Evolutionary conservation across 73 alveolate species (phyloP).

Genomic region (Paramecium octaurelia): DNA sequence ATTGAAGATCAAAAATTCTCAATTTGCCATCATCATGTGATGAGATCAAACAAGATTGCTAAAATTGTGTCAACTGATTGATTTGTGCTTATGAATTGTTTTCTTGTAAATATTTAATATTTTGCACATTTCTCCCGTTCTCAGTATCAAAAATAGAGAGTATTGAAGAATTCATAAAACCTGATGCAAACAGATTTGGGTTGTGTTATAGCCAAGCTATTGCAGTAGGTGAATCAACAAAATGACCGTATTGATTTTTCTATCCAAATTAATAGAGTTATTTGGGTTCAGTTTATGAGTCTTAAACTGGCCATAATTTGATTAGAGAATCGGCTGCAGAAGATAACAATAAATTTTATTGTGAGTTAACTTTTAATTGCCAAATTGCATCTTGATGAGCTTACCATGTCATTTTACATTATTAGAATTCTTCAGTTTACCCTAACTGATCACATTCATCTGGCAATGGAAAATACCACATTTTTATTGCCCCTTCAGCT

Average conservation of each 20-base stretch:
- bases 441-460: slow-evolving; percentile 13
- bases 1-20: slow-evolving; percentile 53
- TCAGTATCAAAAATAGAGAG: slow-evolving; percentile 43
- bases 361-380: not conserved
- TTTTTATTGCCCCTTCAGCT: slow-evolving; percentile 54
- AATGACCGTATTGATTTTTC: slow-evolving; percentile 20
- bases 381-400: slow-evolving; percentile 63
- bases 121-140: slow-evolving; percentile 24
- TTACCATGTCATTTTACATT: slow-evolving; percentile 15
- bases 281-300: not conserved
- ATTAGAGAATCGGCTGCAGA: slow-evolving; percentile 44
- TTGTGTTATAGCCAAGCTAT: slow-evolving; percentile 35
- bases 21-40: slow-evolving; percentile 66
- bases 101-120: slow-evolving; percentile 10
- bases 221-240: slow-evolving; percentile 54
- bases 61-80: not conserved
- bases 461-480: slow-evolving; percentile 51
- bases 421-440: slow-evolving; percentile 33
- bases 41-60: not conserved
- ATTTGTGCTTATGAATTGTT: slow-evolving; percentile 8
- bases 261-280: not conserved
- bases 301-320: slow-evolving; percentile 43
- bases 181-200: slow-evolving; percentile 44
- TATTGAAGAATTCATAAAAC: not conserved
- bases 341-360: slow-evolving; percentile 48